Evolutionary conservation across 495 filamentous ascomycete genomes (phyloP).

Genomic region (Margaritispora aquatica): DNA sequence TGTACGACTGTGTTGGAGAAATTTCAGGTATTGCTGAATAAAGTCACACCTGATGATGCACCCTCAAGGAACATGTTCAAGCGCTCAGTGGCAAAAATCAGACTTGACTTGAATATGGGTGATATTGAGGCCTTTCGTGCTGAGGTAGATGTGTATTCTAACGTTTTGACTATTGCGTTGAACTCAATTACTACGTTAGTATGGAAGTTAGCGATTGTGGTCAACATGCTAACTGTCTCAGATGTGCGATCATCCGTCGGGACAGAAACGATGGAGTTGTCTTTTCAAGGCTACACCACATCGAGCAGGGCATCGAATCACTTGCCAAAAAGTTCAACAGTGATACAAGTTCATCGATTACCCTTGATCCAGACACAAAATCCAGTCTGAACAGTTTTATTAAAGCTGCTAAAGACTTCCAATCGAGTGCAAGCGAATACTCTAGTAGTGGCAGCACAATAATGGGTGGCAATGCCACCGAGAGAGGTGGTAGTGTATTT

Average conservation of each 20-base stretch:
- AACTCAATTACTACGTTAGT: background rate
- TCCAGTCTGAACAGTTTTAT: background rate
- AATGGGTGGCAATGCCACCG: background rate
- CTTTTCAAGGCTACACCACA: background rate
- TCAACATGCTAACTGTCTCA: background rate
- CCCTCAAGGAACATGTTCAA: background rate
- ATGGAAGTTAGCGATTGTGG: background rate
- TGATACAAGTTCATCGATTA: background rate
- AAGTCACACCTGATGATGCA: background rate
- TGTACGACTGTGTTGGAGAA: background rate
- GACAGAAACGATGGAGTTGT: background rate
- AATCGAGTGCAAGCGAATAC: background rate
- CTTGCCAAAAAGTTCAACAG: background rate
- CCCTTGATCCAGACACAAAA: background rate
- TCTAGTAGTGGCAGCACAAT: constrained; percentile 2
- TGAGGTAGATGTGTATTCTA: background rate
- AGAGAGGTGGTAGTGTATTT: constrained; percentile 1
- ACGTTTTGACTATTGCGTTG: background rate
- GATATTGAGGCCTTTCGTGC: background rate
- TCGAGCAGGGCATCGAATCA: background rate
- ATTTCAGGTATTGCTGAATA: background rate
- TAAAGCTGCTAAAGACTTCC: background rate
- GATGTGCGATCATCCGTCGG: background rate
- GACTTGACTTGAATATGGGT: background rate
- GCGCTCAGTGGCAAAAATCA: background rate